Percentiles rank a stretch among this genome's conserved stretches.
phyloP scores from a whole-genome alignment of 345 rosid genomes.

The Boechera stricta region DNA sequence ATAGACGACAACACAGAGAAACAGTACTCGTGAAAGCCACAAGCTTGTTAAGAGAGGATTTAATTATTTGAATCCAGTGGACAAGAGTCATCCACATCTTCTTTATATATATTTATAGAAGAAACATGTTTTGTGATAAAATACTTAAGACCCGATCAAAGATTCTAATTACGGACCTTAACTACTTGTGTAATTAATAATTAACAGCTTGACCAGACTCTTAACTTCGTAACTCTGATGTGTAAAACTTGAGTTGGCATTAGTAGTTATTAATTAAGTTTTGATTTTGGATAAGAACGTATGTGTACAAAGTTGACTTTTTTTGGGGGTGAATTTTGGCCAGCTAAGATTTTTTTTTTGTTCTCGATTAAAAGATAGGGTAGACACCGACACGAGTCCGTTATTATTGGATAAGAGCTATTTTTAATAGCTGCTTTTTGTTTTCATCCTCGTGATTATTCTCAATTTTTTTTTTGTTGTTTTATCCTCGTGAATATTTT shows the following conservation, averaged over 20 bases:
- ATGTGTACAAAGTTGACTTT: conserved; percentile 20
- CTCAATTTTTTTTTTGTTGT: neutral
- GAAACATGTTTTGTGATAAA: neutral
- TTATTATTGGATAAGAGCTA: conserved; percentile 30
- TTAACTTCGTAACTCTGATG: conserved; percentile 15
- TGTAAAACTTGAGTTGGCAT: neutral
- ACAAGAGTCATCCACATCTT: conserved; percentile 34
- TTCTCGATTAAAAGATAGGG: neutral
- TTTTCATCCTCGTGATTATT: conserved; percentile 28
- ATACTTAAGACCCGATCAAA: conserved; percentile 36
- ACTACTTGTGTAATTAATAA: neutral
- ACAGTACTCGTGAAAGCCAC: conserved; percentile 38
- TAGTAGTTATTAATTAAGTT: neutral
- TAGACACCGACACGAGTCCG: neutral
- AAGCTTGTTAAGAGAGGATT: conserved; percentile 26
- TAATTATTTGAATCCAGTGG: conserved; percentile 34
- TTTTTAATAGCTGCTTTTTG: conserved; percentile 20
- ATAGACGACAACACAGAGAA: conserved; percentile 12
- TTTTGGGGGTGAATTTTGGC: neutral
- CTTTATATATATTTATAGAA: conserved; percentile 25
- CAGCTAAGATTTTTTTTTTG: neutral
- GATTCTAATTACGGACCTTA: conserved; percentile 20
- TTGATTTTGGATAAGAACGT: conserved; percentile 29
- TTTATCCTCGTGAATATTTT: conserved; percentile 30
- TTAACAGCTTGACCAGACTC: conserved; percentile 5